Evolutionary conservation across 352 stramenopile genomes (phyloP).

Genomic region (Phytophthora chlamydospora): DNA sequence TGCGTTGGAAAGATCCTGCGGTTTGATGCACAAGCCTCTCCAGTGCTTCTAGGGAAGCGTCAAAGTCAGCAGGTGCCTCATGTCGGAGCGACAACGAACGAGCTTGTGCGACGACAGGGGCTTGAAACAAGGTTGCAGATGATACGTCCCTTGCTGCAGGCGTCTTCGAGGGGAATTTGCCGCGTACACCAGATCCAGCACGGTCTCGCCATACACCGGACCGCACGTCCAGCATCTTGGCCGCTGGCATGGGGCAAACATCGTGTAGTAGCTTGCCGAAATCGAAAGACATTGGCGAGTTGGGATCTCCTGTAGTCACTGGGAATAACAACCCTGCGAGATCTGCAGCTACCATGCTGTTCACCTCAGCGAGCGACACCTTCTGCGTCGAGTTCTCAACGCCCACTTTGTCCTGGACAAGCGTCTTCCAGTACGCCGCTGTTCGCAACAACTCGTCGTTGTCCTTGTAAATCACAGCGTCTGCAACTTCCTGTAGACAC

Average conservation of each 20-base stretch:
- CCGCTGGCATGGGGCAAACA: slow-evolving; percentile 56
- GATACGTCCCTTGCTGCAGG: slow-evolving; percentile 11
- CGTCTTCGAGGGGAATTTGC: slow-evolving; percentile 14
- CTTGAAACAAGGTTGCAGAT: slow-evolving; percentile 31
- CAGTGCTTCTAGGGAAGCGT: slow-evolving; percentile 18
- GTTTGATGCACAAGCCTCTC: slow-evolving; percentile 33
- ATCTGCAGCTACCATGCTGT: slow-evolving; percentile 58
- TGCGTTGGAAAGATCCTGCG: slow-evolving; percentile 31
- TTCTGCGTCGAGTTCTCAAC: slow-evolving; percentile 13
- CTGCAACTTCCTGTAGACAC: slow-evolving; percentile 70
- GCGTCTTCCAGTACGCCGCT: slow-evolving; percentile 60
- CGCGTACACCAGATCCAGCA: slow-evolving; percentile 3
- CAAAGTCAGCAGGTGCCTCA: slow-evolving; percentile 6
- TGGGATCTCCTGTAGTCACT: slow-evolving; percentile 2
- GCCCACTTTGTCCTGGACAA: slow-evolving; percentile 4
- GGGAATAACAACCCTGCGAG: slow-evolving; percentile 71
- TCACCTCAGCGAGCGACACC: slow-evolving; percentile 68
- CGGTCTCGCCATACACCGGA: slow-evolving; percentile 42
- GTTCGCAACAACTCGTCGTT: slow-evolving; percentile 83
- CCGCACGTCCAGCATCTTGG: slow-evolving; percentile 76
- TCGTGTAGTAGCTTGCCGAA: slow-evolving; percentile 64
- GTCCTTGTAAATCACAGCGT: slow-evolving; percentile 86
- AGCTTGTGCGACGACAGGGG: slow-evolving; percentile 25
- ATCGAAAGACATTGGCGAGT: slow-evolving; percentile 45
- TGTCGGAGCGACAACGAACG: slow-evolving; percentile 22